Evolutionary conservation across 306 rosid genomes (phyloP).

Genomic region (Glycine latifolia): DNA sequence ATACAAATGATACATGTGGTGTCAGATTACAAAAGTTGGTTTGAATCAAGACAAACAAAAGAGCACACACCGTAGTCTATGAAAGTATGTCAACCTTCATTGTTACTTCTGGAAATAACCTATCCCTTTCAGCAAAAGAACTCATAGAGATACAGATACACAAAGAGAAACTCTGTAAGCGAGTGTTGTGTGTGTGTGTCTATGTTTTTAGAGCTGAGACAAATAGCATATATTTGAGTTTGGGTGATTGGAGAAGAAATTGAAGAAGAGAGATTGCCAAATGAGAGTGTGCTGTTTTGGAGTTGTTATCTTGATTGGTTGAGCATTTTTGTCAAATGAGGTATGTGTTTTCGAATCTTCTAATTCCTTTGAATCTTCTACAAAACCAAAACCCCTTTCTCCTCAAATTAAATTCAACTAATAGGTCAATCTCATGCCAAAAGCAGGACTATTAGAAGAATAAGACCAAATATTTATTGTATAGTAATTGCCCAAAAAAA

Average conservation of each 20-base stretch:
- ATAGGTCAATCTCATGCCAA: no score
- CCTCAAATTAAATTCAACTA: no score
- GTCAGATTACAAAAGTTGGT: no score
- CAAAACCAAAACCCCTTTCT: no score
- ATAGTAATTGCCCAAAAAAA: background rate
- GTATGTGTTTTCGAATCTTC: constrained; percentile 46
- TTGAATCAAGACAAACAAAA: no score
- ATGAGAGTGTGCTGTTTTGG: background rate
- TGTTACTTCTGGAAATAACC: no score
- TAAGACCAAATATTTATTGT: background rate
- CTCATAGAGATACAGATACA: no score
- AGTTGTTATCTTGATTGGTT: constrained; percentile 17
- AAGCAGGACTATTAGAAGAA: no score
- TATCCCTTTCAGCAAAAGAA: no score
- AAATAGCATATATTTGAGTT: background rate
- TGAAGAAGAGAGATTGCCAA: background rate
- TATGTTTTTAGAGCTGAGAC: background rate
- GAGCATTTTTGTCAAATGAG: constrained; percentile 50
- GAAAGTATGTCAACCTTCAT: no score
- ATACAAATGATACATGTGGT: no score
- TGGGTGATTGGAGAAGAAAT: constrained; percentile 17
- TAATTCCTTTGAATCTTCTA: constrained; percentile 29
- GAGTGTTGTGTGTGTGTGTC: background rate
- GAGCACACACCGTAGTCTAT: no score
- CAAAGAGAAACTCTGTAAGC: constrained; percentile 25